A percentile compares a stretch with the other conserved stretches of the same genome.
Evolutionary conservation across 257 asterid genomes (phyloP).

Genomic region (Osmanthus fragrans): DNA sequence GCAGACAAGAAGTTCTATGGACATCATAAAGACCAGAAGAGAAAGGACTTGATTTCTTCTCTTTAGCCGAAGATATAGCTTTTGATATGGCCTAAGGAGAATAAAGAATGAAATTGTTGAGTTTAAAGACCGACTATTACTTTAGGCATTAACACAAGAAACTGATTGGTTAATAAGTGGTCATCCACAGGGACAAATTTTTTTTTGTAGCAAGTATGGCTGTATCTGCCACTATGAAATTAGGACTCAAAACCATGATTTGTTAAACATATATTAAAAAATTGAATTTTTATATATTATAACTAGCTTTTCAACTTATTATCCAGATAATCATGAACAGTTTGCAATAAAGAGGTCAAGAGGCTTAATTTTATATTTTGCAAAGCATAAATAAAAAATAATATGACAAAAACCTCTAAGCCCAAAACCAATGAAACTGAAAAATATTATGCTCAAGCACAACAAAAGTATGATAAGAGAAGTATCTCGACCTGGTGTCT

Average conservation of each 20-base stretch:
- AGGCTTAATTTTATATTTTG: background rate
- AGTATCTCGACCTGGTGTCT: conserved; percentile 47
- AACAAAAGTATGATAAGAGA: background rate
- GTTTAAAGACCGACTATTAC: background rate
- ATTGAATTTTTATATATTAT: background rate
- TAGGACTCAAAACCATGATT: background rate
- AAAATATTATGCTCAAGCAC: conserved; percentile 3
- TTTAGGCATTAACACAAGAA: background rate
- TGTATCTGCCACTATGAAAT: background rate
- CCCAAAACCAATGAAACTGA: background rate
- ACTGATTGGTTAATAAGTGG: background rate
- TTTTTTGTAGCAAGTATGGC: background rate
- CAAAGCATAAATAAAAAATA: background rate
- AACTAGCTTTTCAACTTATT: background rate
- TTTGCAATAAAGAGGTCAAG: conserved; percentile 9
- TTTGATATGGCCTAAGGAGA: background rate
- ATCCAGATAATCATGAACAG: background rate
- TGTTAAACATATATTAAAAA: background rate
- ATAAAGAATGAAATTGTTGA: background rate
- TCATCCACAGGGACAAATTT: background rate
- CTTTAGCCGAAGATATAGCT: background rate
- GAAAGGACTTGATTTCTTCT: background rate
- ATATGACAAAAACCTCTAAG: background rate
- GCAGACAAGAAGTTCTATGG: background rate
- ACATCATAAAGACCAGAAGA: background rate